Conservation (phyloP, 2,329 filamentous ascomycete species). For the Colletotrichum horii region DNA sequence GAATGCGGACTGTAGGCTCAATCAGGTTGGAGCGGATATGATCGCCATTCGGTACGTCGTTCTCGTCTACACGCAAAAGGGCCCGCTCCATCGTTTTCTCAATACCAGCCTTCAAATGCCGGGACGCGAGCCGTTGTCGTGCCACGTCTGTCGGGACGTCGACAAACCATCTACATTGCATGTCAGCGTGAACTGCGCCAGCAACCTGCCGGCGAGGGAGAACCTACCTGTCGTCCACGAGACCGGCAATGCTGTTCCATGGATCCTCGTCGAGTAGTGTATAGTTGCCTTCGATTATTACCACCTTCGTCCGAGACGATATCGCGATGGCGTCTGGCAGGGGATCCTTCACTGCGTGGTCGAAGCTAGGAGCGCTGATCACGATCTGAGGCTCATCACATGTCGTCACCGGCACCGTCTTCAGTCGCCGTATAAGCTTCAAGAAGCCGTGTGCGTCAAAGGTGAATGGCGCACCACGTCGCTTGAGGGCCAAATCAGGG, state of each 20-base stretch:
- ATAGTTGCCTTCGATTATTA: conserved; percentile 60
- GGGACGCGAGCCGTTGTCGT: conserved; percentile 24
- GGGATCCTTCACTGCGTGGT: conserved; percentile 55
- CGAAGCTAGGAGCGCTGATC: conserved; percentile 48
- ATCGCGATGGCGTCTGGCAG: conserved; percentile 28
- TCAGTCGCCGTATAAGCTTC: conserved; percentile 21
- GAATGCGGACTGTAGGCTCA: conserved; percentile 27
- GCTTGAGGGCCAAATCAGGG: conserved; percentile 25
- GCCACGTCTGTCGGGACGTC: conserved; percentile 28
- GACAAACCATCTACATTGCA: conserved; percentile 31
- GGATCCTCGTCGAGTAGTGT: conserved; percentile 48
- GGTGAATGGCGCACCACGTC: conserved; percentile 34
- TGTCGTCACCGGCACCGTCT: conserved; percentile 26
- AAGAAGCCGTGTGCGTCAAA: conserved; percentile 30
- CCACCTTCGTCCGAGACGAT: conserved; percentile 45
- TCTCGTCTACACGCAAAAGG: conserved; percentile 26
- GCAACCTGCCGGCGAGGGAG: neutral
- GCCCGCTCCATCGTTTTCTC: conserved; percentile 28
- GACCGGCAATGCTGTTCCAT: conserved; percentile 46
- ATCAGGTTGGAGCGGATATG: conserved; percentile 28
- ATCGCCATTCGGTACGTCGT: conserved; percentile 33
- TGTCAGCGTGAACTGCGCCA: neutral
- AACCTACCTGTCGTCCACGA: conserved; percentile 48
- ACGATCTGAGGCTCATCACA: conserved; percentile 17
- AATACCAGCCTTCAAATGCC: conserved; percentile 31